Evolutionary conservation across 805 yeast genomes (phyloP).

Genomic region (Teunomyces stri): DNA sequence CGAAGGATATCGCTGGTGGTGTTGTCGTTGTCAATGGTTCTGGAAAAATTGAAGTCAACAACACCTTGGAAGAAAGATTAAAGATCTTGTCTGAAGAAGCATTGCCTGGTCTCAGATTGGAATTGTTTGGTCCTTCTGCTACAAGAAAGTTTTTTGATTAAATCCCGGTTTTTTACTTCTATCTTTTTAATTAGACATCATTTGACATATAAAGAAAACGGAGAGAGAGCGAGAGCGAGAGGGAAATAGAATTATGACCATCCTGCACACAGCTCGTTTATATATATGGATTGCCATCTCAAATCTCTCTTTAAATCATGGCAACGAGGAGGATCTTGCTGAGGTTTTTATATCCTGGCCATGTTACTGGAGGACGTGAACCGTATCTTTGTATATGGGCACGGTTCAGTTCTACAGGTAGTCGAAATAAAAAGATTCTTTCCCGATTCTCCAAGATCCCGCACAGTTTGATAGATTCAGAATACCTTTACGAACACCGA

Average conservation of each 20-base stretch:
- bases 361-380: background rate
- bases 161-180: constrained; percentile 6
- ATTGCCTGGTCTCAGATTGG: constrained; percentile 88
- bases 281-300: background rate
- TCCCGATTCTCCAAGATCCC: constrained; percentile 1
- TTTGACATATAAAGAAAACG: background rate
- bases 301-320: background rate
- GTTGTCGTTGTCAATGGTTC: constrained; percentile 63
- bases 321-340: background rate
- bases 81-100: constrained; percentile 77
- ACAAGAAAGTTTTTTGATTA: constrained; percentile 90
- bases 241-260: too few relatives aligned
- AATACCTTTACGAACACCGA: background rate
- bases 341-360: background rate
- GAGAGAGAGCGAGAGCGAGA: too few relatives aligned
- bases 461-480: background rate
- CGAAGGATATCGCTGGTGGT: constrained; percentile 79
- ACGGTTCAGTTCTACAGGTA: constrained; percentile 1
- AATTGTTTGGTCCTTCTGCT: constrained; percentile 80
- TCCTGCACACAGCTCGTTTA: background rate
- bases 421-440: constrained; percentile 1
- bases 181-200: constrained; percentile 1
- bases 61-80: constrained; percentile 93
- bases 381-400: background rate
- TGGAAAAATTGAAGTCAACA: constrained; percentile 85